Percentiles rank a stretch among this genome's conserved stretches.
phyloP scores from a whole-genome alignment of 148 eudicot genomes.

The Rhododendron vialii region DNA sequence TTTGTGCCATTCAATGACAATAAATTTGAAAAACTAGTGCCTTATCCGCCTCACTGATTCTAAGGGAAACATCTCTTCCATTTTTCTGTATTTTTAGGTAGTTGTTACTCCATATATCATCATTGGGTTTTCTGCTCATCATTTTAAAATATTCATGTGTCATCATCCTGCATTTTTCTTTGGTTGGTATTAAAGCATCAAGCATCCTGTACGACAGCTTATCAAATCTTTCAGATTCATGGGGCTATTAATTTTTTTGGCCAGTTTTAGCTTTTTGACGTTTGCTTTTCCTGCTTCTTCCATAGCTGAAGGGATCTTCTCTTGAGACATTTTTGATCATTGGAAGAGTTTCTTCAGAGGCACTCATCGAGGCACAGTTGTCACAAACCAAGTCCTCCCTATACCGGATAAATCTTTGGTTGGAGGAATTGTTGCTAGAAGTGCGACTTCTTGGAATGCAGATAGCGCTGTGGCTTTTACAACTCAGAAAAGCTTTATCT shows the following conservation, averaged over 20 bases:
- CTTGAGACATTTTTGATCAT: slow-evolving; percentile 79
- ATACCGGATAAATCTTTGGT: slow-evolving; percentile 48
- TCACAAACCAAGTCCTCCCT: slow-evolving; percentile 45
- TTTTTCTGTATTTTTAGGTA: background rate
- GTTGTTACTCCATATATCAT: background rate
- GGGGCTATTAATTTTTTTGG: background rate
- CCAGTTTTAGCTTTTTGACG: background rate
- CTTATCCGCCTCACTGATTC: background rate
- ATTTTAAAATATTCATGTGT: background rate
- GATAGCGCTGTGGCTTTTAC: slow-evolving; percentile 64
- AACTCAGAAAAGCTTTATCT: slow-evolving; percentile 38
- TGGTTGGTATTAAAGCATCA: background rate
- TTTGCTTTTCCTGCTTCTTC: slow-evolving; percentile 3
- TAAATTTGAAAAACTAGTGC: background rate
- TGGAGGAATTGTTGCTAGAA: slow-evolving; percentile 51
- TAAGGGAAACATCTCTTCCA: background rate
- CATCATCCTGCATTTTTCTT: background rate
- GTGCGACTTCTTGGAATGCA: slow-evolving; percentile 69
- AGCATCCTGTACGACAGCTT: background rate
- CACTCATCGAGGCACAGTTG: slow-evolving; percentile 60
- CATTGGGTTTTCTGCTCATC: background rate
- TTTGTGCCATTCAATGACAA: background rate
- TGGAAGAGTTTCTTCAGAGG: slow-evolving; percentile 90
- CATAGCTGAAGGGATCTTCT: slow-evolving; percentile 74
- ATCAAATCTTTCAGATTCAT: background rate